Conservation (phyloP, 2,329 filamentous ascomycete genomes). For the Aureobasidium melanogenum region DNA sequence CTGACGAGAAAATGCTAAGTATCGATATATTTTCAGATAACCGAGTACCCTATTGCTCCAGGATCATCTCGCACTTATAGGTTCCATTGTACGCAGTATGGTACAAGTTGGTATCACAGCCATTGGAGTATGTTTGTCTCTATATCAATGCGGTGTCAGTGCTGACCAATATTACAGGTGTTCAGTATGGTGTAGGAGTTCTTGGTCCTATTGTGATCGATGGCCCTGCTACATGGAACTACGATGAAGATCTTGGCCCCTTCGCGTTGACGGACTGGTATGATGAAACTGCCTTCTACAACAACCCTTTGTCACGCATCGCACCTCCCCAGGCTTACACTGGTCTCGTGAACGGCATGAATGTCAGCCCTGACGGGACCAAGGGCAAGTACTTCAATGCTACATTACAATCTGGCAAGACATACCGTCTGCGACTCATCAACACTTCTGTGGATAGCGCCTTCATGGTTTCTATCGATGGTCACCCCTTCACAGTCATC, state of each 20-base stretch:
- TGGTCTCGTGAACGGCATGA: conserved; percentile 28
- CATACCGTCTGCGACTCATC: conserved; percentile 36
- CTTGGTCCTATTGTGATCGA: conserved; percentile 32
- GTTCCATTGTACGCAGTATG: conserved; percentile 21
- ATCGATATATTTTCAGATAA: conserved; percentile 20
- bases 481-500: conserved; percentile 36
- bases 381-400: conserved; percentile 20
- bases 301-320: conserved; percentile 4
- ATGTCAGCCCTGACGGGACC: conserved; percentile 17
- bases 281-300: conserved; percentile 8
- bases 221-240: conserved; percentile 29
- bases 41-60: conserved; percentile 54
- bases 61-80: conserved; percentile 37
- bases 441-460: conserved; percentile 32
- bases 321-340: conserved; percentile 26
- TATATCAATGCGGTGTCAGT: conserved; percentile 17
- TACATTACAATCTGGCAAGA: conserved; percentile 30
- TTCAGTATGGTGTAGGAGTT: conserved; percentile 26
- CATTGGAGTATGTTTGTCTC: conserved; percentile 15
- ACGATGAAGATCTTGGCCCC: conserved; percentile 30
- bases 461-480: conserved; percentile 31
- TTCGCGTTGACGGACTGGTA: conserved; percentile 11
- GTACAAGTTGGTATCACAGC: conserved; percentile 31
- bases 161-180: background rate
- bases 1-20: background rate